Percentiles rank a stretch among this genome's conserved stretches.
These are phyloP conservation scores for Zymoseptoria ardabiliae DNA, from an alignment of 2,329 filamentous ascomycete species.

Conservation along the genomic window DNA sequence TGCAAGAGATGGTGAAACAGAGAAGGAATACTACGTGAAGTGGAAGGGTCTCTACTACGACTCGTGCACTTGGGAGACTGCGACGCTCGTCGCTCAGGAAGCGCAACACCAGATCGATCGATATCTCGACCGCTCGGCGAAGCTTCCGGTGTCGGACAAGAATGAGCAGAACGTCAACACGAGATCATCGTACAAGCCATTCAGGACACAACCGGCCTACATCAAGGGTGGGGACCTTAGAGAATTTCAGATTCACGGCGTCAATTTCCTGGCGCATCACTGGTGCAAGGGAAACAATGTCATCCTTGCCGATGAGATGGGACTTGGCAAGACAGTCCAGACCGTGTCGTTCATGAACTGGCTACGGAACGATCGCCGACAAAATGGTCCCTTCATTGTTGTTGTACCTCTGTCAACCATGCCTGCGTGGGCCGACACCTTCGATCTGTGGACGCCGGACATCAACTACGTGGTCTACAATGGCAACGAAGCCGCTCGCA, in stretches of 20 bases:
- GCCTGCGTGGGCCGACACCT: slow-evolving; percentile 96
- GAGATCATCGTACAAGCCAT: slow-evolving; percentile 61
- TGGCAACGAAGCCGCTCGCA: slow-evolving; percentile 77
- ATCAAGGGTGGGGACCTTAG: slow-evolving; percentile 78
- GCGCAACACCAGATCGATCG: slow-evolving; percentile 88
- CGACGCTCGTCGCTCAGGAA: slow-evolving; percentile 64
- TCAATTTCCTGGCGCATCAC: slow-evolving; percentile 94
- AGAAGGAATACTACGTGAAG: slow-evolving; percentile 86
- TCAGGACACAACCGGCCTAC: slow-evolving; percentile 78
- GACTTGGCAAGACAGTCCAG: slow-evolving; percentile 94
- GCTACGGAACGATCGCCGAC: slow-evolving; percentile 79
- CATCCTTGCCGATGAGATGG: slow-evolving; percentile 97
- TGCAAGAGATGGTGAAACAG: slow-evolving; percentile 69
- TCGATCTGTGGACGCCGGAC: slow-evolving; percentile 92
- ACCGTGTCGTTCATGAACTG: slow-evolving; percentile 96
- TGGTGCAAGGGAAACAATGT: slow-evolving; percentile 94
- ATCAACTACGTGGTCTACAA: slow-evolving; percentile 96
- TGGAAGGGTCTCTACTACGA: slow-evolving; percentile 85
- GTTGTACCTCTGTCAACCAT: slow-evolving; percentile 97
- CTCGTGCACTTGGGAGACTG: slow-evolving; percentile 86
- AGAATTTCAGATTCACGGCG: slow-evolving; percentile 84
- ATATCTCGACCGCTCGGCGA: slow-evolving; percentile 74
- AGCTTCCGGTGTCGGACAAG: slow-evolving; percentile 72
- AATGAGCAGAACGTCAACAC: slow-evolving; percentile 69
- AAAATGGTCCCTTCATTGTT: slow-evolving; percentile 92